Percentiles rank a stretch among this genome's conserved stretches.
Evolutionary conservation across 2,329 filamentous ascomycete genomes (phyloP).

Genomic region (Trichoderma afroharzianum): DNA sequence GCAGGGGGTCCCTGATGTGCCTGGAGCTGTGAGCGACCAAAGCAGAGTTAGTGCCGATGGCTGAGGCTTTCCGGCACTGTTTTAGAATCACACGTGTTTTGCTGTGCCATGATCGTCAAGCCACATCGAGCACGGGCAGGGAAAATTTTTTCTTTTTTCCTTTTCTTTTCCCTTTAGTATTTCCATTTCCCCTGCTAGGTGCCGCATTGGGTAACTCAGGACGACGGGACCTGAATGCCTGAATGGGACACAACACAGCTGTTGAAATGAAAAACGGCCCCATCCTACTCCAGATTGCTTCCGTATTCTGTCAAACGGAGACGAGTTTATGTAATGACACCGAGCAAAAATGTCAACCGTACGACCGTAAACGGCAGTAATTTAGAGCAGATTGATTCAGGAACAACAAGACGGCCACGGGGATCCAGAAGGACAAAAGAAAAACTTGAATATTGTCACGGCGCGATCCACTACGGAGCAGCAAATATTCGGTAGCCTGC

Average conservation of each 20-base stretch:
- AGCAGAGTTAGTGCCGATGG: not conserved
- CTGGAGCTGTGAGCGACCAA: not conserved
- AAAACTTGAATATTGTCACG: not conserved
- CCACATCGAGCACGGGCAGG: conserved; percentile 1
- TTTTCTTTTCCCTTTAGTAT: not conserved
- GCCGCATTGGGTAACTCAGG: not conserved
- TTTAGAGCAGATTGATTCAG: not conserved
- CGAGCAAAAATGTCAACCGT: not conserved
- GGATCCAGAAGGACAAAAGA: not conserved
- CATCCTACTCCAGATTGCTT: conserved; percentile 6
- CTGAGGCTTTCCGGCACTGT: not conserved
- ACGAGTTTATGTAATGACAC: not conserved
- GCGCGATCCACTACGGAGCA: not conserved
- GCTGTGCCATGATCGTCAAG: conserved; percentile 2
- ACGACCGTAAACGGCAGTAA: conserved; percentile 6
- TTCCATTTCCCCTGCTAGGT: not conserved
- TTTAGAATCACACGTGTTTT: conserved; percentile 11
- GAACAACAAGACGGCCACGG: not conserved
- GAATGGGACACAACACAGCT: not conserved
- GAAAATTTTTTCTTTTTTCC: not conserved
- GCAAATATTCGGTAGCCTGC: conserved; percentile 1
- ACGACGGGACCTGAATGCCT: not conserved
- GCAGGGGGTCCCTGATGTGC: not conserved
- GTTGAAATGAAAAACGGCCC: not conserved
- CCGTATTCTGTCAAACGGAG: not conserved